Evolutionary conservation across 345 rosid species (phyloP), one percentile per base, ranked within the genome.

Genomic region (Hibiscus trionum): DNA sequence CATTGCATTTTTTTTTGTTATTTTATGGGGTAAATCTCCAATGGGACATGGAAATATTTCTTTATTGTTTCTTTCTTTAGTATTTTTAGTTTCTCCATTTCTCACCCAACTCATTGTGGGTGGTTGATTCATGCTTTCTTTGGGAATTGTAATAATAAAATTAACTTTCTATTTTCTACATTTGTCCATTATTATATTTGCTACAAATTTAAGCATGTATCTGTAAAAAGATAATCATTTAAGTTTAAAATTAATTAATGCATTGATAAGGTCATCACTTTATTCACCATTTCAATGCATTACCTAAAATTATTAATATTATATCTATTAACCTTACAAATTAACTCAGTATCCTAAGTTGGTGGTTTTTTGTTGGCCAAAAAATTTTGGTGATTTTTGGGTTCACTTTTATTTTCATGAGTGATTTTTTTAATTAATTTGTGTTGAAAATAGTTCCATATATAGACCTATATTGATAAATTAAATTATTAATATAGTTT

Each of bases 51-150:
- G 61, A 63, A 53, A 53, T 17, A 24, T 70, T 46, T 1, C 12
- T 50, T 66, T 50, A 50, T 10, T 44, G 2, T 50, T 14, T 16
- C 17, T 44, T 50, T 15, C 55, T 7, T 66, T 56, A 31, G 26
- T 31, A 59, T 26, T 47, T 37, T 21, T 27, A 19, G 68, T 16
- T 37, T 47, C 42, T 61, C 17, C 11, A 55, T 76, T 66, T 82
- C 80, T 79, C 73, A 82, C 82, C 75, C 53, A 76, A 75, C 75
- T 50, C 50, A 19, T 24, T 4, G 59, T 24, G 49, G 79, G 79
- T 75, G 37, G 77, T 75, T 79, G 71, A 72, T 75, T 68, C 75
- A 75, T 61, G 19, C 71, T 67, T 57, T 53, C 46, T 39, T 37
- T 39, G 11, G 44, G 44, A 39, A 39, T 39, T 39, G 44, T 39